Evolutionary conservation across 495 filamentous ascomycete species (phyloP).

Genomic region (Penicillium fimorum): DNA sequence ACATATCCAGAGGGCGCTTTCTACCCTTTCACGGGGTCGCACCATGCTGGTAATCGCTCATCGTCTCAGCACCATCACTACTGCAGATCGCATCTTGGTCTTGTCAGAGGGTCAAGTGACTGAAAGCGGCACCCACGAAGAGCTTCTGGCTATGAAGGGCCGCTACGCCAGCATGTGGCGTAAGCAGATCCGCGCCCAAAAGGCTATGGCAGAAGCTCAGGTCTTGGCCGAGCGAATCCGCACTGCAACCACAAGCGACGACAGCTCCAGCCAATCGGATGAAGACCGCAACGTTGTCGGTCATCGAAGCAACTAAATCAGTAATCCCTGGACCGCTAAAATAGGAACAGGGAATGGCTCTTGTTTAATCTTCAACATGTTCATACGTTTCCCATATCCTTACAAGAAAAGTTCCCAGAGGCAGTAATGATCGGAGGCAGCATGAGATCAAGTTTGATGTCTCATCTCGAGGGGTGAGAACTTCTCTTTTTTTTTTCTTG

Average conservation of each 20-base stretch:
- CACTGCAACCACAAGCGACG: constrained; percentile 45
- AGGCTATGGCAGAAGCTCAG: constrained; percentile 72
- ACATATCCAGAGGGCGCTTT: constrained; percentile 85
- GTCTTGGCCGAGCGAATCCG: constrained; percentile 51
- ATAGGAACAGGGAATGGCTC: constrained; percentile 13
- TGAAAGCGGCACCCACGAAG: constrained; percentile 83
- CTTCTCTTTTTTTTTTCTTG: neutral
- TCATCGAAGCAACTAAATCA: constrained; percentile 24
- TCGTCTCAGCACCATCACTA: constrained; percentile 89
- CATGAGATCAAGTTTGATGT: constrained; percentile 1
- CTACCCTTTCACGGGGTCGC: constrained; percentile 73
- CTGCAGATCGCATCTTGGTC: constrained; percentile 93
- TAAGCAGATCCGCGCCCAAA: constrained; percentile 88
- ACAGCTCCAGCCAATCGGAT: constrained; percentile 54
- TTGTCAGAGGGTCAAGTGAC: constrained; percentile 78
- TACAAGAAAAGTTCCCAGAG: constrained; percentile 14
- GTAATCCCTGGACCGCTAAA: constrained; percentile 13
- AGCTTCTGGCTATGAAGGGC: constrained; percentile 73
- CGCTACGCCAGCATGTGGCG: constrained; percentile 93
- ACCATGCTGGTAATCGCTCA: constrained; percentile 87
- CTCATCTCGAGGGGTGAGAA: neutral
- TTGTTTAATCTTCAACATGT: constrained; percentile 29
- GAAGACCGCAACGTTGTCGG: constrained; percentile 43
- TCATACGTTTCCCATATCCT: constrained; percentile 20
- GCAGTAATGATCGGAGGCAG: constrained; percentile 19